These are phyloP conservation scores for Daldinia vernicosa DNA, from an alignment of 495 filamentous ascomycete species.

Conservation along the genomic window DNA sequence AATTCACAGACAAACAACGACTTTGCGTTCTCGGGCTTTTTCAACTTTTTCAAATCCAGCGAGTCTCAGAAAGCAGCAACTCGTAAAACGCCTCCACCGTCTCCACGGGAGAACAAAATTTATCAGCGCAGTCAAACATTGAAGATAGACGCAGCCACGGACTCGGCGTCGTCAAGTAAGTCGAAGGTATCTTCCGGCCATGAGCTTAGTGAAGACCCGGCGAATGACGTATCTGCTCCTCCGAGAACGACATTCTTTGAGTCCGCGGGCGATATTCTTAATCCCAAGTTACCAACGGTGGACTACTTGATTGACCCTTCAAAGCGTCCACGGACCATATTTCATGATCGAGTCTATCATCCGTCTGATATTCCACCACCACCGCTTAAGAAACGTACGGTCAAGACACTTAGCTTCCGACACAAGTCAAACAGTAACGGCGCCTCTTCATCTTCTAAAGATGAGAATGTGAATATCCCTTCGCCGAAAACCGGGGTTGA, in stretches of 20 bases:
- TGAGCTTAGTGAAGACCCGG: conserved; percentile 53
- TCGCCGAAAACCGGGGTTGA: conserved; percentile 22
- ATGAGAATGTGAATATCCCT: conserved; percentile 21
- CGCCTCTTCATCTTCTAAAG: conserved; percentile 31
- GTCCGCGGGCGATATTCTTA: conserved; percentile 89
- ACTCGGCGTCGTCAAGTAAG: conserved; percentile 49
- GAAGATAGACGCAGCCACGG: conserved; percentile 50
- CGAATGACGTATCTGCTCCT: conserved; percentile 66
- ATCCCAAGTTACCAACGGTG: conserved; percentile 82
- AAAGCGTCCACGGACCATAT: conserved; percentile 88
- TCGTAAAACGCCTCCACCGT: conserved; percentile 43
- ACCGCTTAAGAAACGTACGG: conserved; percentile 66
- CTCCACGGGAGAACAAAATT: conserved; percentile 69
- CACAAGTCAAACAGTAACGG: conserved; percentile 33
- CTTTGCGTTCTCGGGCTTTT: conserved; percentile 65
- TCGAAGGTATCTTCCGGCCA: conserved; percentile 55
- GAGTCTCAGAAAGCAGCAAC: conserved; percentile 47
- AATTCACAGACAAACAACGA: conserved; percentile 46
- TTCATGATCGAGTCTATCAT: conserved; percentile 95
- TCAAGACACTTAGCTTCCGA: conserved; percentile 48
- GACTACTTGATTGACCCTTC: conserved; percentile 85
- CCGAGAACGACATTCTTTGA: conserved; percentile 94
- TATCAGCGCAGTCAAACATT: conserved; percentile 81
- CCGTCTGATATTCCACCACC: conserved; percentile 92
- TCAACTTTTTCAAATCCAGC: conserved; percentile 67